Conservation (phyloP, 768 basidiomycete species). For the Rhodotorula paludigena region DNA sequence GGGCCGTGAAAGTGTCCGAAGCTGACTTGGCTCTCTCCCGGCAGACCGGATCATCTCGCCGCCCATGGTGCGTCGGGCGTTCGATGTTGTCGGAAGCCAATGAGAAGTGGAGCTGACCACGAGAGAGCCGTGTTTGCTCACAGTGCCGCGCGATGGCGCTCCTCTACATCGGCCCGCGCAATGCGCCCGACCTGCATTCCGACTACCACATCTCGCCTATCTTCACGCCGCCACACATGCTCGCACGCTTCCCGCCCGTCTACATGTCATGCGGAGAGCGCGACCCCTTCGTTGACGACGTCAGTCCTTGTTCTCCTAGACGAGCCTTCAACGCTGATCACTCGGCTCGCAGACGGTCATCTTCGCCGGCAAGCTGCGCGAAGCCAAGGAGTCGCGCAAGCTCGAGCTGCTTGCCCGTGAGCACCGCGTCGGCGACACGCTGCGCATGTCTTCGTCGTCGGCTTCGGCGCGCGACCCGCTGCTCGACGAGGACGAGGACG, state of each 20-base stretch:
- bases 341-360: conserved; percentile 61
- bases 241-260: conserved; percentile 89
- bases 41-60: conserved; percentile 69
- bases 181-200: conserved; percentile 85
- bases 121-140: too few species aligned
- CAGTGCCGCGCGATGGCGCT: conserved; percentile 98
- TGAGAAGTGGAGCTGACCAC: neutral
- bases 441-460: conserved; percentile 35
- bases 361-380: conserved; percentile 87
- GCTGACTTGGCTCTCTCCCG: neutral
- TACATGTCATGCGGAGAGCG: conserved; percentile 94
- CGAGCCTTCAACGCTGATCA: neutral
- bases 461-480: conserved; percentile 41
- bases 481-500: conserved; percentile 69
- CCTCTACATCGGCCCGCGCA: conserved; percentile 71
- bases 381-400: conserved; percentile 82
- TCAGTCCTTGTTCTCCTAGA: neutral
- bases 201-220: conserved; percentile 97
- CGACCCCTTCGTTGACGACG: conserved; percentile 89
- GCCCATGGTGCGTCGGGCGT: conserved; percentile 69
- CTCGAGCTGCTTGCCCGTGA: conserved; percentile 61
- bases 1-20: too few species aligned
- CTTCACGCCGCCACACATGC: conserved; percentile 70
- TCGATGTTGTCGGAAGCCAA: neutral
- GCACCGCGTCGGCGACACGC: conserved; percentile 34